A percentile compares a stretch with the other conserved stretches of the same genome.
These are phyloP conservation scores for Monoraphidium neglectum DNA, from an alignment of 139 green algal species.

Conservation along the genomic window DNA sequence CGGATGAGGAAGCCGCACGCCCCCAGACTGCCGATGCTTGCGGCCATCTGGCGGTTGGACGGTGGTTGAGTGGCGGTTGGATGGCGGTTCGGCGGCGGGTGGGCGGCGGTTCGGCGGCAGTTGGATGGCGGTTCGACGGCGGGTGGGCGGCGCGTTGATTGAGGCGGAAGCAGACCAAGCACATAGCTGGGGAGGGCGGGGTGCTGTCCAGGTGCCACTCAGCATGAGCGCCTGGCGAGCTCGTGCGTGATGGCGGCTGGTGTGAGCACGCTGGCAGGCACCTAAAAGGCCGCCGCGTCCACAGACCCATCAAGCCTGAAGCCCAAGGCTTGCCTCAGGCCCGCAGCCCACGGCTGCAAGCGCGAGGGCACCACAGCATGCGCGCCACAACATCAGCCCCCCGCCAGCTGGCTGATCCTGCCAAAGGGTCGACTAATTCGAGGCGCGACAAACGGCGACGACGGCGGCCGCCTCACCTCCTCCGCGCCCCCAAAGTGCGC, in stretches of 20 bases:
- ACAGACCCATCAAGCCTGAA: no score
- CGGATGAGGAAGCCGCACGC: conserved; percentile 53
- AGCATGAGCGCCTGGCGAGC: no score
- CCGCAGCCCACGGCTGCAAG: no score
- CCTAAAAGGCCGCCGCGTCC: no score
- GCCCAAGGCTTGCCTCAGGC: no score
- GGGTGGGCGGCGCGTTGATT: neutral
- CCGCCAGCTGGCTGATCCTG: no score
- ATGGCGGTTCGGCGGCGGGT: no score
- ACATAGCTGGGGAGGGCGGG: no score
- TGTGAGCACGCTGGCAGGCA: no score
- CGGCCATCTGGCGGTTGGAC: conserved; percentile 41
- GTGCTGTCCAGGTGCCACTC: no score
- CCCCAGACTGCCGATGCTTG: conserved; percentile 9
- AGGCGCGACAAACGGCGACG: no score
- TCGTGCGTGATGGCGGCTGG: no score
- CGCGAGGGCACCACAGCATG: neutral
- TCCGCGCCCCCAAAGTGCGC: conserved; percentile 39
- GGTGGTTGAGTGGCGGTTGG: neutral
- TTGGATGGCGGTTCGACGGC: neutral
- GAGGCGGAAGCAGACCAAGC: neutral
- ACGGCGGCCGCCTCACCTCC: conserved; percentile 36
- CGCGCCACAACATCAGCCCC: neutral
- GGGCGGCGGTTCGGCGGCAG: neutral
- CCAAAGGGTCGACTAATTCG: neutral